Conservation (phyloP, 805 yeast genomes). For the Monosporozyma solicola region DNA sequence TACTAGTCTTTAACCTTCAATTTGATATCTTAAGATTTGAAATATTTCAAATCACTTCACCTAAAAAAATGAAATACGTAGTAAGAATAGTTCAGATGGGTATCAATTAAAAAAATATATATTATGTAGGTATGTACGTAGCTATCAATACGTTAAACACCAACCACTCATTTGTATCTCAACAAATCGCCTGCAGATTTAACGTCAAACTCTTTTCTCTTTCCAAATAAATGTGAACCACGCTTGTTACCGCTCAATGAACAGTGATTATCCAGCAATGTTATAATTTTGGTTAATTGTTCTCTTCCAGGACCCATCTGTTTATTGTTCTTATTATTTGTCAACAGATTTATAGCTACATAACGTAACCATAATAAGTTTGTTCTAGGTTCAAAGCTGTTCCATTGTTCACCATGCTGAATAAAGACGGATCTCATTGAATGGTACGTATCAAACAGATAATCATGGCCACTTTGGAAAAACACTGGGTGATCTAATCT, state of each 20-base stretch:
- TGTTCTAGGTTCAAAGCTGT: conserved; percentile 32
- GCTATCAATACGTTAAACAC: background rate
- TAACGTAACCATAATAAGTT: conserved; percentile 61
- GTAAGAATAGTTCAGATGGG: background rate
- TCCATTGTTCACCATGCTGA: conserved; percentile 16
- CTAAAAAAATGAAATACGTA: background rate
- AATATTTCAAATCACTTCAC: too few species aligned
- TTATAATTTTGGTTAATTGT: conserved; percentile 12
- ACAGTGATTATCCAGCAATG: conserved; percentile 4
- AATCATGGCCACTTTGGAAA: conserved; percentile 51
- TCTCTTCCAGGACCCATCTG: conserved; percentile 14
- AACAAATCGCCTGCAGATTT: conserved; percentile 18
- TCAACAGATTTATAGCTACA: conserved; percentile 41
- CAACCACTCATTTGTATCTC: conserved; percentile 11
- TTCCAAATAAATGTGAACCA: conserved; percentile 7
- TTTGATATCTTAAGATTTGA: background rate
- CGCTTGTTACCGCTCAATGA: conserved; percentile 1
- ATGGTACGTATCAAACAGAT: conserved; percentile 53
- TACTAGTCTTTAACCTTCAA: background rate
- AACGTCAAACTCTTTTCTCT: conserved; percentile 14
- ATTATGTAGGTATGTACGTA: background rate
- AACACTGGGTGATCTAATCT: conserved; percentile 58
- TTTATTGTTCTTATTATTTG: conserved; percentile 16
- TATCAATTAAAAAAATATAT: background rate
- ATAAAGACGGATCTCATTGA: conserved; percentile 37